phyloP scores from a whole-genome alignment of 352 stramenopile genomes.

The Phytopythium montanum region DNA sequence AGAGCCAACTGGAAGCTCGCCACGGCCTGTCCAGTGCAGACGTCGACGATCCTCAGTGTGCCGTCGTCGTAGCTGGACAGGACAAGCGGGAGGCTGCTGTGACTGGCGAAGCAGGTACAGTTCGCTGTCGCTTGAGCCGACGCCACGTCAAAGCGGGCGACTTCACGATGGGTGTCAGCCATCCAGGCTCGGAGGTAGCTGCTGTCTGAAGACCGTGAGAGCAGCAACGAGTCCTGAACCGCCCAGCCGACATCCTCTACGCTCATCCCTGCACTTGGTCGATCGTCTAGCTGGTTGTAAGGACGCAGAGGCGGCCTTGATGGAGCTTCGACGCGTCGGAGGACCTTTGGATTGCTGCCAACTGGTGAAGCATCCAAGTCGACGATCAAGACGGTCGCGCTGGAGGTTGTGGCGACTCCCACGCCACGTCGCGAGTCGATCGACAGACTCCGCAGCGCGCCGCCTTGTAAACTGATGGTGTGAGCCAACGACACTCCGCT shows the following conservation, averaged over 20 bases:
- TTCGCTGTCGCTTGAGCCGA: not conserved
- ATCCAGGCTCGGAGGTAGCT: slow-evolving; percentile 42
- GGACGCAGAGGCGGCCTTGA: not conserved
- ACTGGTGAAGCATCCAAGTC: slow-evolving; percentile 12
- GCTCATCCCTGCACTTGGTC: not conserved
- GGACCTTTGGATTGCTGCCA: not conserved
- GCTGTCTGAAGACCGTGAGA: slow-evolving; percentile 23
- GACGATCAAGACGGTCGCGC: slow-evolving; percentile 24
- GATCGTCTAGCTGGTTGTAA: no score
- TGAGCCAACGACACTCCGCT: slow-evolving; percentile 31
- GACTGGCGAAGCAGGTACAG: slow-evolving; percentile 42
- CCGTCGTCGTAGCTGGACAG: slow-evolving; percentile 48
- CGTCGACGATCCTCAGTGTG: slow-evolving; percentile 46
- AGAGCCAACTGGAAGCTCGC: slow-evolving; percentile 32
- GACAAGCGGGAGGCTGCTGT: slow-evolving; percentile 21
- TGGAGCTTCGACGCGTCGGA: not conserved
- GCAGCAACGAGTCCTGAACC: slow-evolving; percentile 25
- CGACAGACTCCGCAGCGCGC: slow-evolving; percentile 27
- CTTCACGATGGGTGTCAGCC: slow-evolving; percentile 26
- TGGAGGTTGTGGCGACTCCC: slow-evolving; percentile 24
- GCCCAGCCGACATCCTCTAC: slow-evolving; percentile 15
- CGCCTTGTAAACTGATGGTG: slow-evolving; percentile 20
- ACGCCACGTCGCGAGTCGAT: slow-evolving; percentile 37
- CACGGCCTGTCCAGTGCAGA: slow-evolving; percentile 36
- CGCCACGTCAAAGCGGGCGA: slow-evolving; percentile 32